Evolutionary conservation across 345 rosid genomes (phyloP).

Genomic region (Euphorbia pulcherrima): DNA sequence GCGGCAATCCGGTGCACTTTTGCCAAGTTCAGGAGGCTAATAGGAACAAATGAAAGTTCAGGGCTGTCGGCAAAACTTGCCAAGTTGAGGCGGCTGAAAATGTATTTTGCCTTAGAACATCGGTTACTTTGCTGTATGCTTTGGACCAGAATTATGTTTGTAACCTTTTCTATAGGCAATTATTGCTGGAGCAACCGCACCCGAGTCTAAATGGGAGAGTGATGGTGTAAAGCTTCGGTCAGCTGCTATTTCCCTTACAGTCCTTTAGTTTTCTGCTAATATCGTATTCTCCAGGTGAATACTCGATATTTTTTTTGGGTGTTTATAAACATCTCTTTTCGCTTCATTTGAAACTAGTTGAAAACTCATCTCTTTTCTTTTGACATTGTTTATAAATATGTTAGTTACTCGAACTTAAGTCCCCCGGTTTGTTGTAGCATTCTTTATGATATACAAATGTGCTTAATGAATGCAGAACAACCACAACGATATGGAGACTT

Average conservation of each 20-base stretch:
- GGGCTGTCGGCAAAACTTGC: no score
- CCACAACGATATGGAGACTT: background rate
- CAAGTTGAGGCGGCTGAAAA: no score
- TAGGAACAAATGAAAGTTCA: no score
- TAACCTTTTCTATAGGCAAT: conserved; percentile 40
- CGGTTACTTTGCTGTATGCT: background rate
- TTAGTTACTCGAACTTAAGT: background rate
- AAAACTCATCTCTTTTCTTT: background rate
- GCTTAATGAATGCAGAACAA: background rate
- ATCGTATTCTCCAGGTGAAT: background rate
- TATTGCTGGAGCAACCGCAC: conserved; percentile 89
- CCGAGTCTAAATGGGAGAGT: conserved; percentile 22
- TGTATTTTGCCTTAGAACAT: no score
- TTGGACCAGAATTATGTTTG: background rate
- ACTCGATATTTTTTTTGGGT: background rate
- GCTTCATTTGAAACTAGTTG: no score
- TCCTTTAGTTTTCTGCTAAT: conserved; percentile 4
- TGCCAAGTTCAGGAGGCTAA: no score
- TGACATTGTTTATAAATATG: no score
- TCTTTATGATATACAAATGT: background rate
- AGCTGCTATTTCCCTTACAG: conserved; percentile 15
- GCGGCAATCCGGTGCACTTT: no score
- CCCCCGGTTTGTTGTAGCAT: background rate
- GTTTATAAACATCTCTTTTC: no score
- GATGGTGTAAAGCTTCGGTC: conserved; percentile 18